Evolutionary conservation across 345 rosid genomes (phyloP).

Genomic region (Eucalyptus curtisii): DNA sequence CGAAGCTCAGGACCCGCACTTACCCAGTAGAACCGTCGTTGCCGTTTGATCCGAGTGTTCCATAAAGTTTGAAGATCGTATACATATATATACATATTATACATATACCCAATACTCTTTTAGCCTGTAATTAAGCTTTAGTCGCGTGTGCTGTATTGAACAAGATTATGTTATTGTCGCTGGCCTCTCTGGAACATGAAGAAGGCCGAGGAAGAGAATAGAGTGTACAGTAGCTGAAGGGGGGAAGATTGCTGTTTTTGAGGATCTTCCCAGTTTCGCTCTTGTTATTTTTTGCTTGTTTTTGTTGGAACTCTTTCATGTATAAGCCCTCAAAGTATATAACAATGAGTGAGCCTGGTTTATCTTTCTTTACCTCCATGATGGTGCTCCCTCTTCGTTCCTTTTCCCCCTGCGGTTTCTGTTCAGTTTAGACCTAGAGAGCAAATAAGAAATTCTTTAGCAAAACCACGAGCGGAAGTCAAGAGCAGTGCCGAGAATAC

Average conservation of each 20-base stretch:
- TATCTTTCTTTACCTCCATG: not conserved
- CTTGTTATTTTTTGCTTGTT: not conserved
- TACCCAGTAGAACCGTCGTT: constrained; percentile 28
- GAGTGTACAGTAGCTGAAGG: not conserved
- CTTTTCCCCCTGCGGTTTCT: not conserved
- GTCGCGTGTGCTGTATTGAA: not conserved
- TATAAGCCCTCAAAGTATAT: not conserved
- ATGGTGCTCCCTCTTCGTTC: not conserved
- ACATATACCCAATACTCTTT: not conserved
- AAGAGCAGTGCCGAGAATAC: not conserved
- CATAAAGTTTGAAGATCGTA: not conserved
- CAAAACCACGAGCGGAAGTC: not conserved
- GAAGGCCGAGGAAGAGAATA: not conserved
- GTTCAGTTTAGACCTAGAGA: not conserved
- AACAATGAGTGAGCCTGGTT: not conserved
- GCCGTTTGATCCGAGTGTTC: constrained; percentile 11
- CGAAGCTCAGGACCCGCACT: constrained; percentile 13
- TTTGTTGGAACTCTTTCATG: not conserved
- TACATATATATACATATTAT: not conserved
- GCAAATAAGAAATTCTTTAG: not conserved
- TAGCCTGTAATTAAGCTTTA: not conserved
- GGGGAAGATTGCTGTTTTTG: not conserved
- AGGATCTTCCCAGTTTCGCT: not conserved
- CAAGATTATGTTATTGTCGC: not conserved
- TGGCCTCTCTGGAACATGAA: not conserved